Percentiles rank a stretch among this genome's conserved stretches.
Conservation (phyloP, 2,329 filamentous ascomycete genomes). For the Colletotrichum sp. region DNA sequence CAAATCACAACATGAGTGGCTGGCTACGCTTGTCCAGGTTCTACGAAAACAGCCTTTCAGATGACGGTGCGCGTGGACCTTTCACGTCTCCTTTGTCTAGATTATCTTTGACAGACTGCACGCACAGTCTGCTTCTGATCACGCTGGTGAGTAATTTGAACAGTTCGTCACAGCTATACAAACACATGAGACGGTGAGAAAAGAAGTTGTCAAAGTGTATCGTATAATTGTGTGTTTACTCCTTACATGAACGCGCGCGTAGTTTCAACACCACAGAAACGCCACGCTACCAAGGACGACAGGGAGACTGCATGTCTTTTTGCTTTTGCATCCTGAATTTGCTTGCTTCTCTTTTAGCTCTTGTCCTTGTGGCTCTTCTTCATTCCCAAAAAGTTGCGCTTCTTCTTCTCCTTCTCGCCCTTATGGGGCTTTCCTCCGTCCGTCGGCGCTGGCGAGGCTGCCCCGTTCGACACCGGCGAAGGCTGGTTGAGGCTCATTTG, state of each 20-base stretch:
- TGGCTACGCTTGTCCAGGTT: not conserved
- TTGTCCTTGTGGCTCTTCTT: slow-evolving; percentile 52
- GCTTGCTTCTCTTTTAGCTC: not conserved
- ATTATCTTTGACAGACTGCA: not conserved
- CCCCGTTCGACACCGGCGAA: slow-evolving; percentile 22
- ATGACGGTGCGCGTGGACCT: not conserved
- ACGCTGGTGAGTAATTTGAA: not conserved
- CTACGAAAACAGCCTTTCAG: not conserved
- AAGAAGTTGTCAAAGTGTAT: not conserved
- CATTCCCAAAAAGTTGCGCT: slow-evolving; percentile 60
- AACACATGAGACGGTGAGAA: not conserved
- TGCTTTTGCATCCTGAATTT: not conserved
- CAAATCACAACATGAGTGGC: not conserved
- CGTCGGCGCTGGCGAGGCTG: slow-evolving; percentile 25
- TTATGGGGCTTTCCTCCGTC: slow-evolving; percentile 52
- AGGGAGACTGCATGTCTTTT: not conserved
- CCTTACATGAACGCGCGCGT: not conserved
- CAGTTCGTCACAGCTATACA: not conserved
- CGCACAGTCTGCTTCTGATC: not conserved
- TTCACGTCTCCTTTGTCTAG: not conserved
- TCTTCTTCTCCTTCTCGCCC: slow-evolving; percentile 68
- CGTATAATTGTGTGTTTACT: not conserved
- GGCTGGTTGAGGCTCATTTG: slow-evolving; percentile 54
- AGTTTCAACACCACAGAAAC: slow-evolving; percentile 1
- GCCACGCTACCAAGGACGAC: not conserved